Base-by-base conservation (phyloP, 108 stramenopile genomes). In the Skeletonema tropicum region DNA sequence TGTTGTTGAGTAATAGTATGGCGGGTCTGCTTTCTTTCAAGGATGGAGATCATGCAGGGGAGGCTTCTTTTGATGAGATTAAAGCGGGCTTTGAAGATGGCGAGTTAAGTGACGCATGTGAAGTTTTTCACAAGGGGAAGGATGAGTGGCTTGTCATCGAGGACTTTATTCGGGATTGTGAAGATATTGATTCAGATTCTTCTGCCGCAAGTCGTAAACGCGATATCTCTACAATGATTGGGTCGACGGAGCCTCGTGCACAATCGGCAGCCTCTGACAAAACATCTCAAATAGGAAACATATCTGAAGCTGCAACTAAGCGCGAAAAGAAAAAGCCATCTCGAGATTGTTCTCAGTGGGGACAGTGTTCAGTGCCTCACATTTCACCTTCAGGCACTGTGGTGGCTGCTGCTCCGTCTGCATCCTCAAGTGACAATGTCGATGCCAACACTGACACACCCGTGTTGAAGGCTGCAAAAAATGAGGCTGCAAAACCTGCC, bases 31-130 rank as follows among this genome's bases (percentile, higher is more conserved):
- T 81, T 32, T 26, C 76, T 36, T 94, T 94, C 72, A 79, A 77
- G 38, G 92, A 94, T 31, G 90, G 90, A 11, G 90, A 88, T 81
- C 92, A 93, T 72, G 60, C 49, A 19, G 92, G 92, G 31, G 89
- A 89, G 60, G 90, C 92, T 21, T 46, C 88, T 1, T 58, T 81
- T 32, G 70, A 90, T 11, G 94, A 94, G 38, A 88, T 95, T 57
- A 75, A 82, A 42, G 76, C 79, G 35, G 90, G 92, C 4, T 86
- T 74, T 41, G 90, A 91, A 38, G 90, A 89, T 46, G 94, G 90
- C 11, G 94, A 94, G 68, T 75, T 94, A 10, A 79, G 84, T 2
- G 77, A 86, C 13, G 72, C 57, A 19, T 92, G 91, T 68, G 70
- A 71, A 55, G 64, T 94, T 14, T 94, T 74, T 77, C 55, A 77